Base-by-base conservation (phyloP, 495 filamentous ascomycete genomes). In the Thermothielavioides terrestris region DNA sequence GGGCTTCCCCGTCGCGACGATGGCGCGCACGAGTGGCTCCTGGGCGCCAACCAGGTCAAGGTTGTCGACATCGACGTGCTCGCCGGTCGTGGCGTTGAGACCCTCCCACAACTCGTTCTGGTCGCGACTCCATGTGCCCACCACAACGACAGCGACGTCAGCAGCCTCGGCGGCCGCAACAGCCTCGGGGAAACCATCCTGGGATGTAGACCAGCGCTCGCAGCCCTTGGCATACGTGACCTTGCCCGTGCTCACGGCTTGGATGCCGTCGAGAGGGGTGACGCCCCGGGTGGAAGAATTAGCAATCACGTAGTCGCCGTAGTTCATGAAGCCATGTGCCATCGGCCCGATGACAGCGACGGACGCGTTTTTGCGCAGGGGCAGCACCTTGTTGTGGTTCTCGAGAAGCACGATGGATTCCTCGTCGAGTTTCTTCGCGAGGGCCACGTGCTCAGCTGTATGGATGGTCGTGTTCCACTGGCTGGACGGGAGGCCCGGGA, bases 271-370 rank as follows among this genome's bases (percentile, higher is more conserved):
- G 8, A 83, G 68, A 7, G 83, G 84, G 1, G 78, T 85, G 21
- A 84, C 71, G 21, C 82, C 82, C 30, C 74, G 73, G 49, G 77
- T 77, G 38, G 82, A 76, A 12, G 78, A 77, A 10, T 64, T 53
- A 58, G 79, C 76, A 15, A 81, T 77, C 6, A 86, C 82, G 51
- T 84, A 85, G 60, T 85, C 83, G 22, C 83, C 82, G 42, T 82
- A 83, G 53, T 86, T 86, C 74, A 84, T 80, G 51, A 66, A 84
- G 1, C 78, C 83, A 61, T 82, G 68, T 0, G 81, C 83, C 82
- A 87, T 85, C 12, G 83, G 83, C 0, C 83, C 82, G 53, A 88
- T 82, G n/a, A 86, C 80, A 3, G 82, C 83, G 55, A 88, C 68
- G 18, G 72, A 79, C 15, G 77, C 77, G 6, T 68, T 64, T 58